phyloP scores from a whole-genome alignment of 1,139 yeast genomes.

The Saccharomyces hybrid region DNA sequence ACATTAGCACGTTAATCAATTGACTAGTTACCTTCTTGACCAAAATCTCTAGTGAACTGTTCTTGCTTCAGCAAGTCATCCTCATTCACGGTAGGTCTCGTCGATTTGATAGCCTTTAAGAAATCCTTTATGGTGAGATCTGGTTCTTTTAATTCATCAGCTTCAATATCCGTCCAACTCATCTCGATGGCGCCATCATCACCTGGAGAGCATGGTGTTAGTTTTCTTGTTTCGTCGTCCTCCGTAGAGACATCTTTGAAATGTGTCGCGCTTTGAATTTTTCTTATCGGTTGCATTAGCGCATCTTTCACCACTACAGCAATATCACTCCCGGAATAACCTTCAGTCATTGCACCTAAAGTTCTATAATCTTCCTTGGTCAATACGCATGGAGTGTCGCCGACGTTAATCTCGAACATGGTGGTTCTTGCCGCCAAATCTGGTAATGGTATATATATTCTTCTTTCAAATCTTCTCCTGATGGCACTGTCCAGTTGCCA shows the following conservation, averaged over 20 bases:
- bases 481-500: conserved; percentile 99
- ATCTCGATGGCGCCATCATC: conserved; percentile 78
- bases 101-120: conserved; percentile 81
- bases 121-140: conserved; percentile 85
- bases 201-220: conserved; percentile 96
- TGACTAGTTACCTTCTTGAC: conserved; percentile 80
- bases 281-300: conserved; percentile 93
- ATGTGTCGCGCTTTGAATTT: conserved; percentile 94
- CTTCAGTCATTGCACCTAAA: conserved; percentile 91
- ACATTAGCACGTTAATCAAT: background rate
- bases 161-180: conserved; percentile 88
- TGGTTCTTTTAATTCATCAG: conserved; percentile 87
- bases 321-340: conserved; percentile 95
- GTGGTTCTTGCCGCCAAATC: conserved; percentile 83
- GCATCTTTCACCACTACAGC: conserved; percentile 97
- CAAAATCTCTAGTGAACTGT: conserved; percentile 88
- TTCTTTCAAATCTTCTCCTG: conserved; percentile 89
- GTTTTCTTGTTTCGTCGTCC: conserved; percentile 35
- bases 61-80: conserved; percentile 75
- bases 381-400: conserved; percentile 78
- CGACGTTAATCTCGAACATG: conserved; percentile 93
- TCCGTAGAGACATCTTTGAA: conserved; percentile 47
- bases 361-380: conserved; percentile 64
- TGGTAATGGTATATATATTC: conserved; percentile 92
- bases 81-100: conserved; percentile 90